phyloP scores from a whole-genome alignment of 345 rosid species.

The rapeseed (Brassica napus) region DNA sequence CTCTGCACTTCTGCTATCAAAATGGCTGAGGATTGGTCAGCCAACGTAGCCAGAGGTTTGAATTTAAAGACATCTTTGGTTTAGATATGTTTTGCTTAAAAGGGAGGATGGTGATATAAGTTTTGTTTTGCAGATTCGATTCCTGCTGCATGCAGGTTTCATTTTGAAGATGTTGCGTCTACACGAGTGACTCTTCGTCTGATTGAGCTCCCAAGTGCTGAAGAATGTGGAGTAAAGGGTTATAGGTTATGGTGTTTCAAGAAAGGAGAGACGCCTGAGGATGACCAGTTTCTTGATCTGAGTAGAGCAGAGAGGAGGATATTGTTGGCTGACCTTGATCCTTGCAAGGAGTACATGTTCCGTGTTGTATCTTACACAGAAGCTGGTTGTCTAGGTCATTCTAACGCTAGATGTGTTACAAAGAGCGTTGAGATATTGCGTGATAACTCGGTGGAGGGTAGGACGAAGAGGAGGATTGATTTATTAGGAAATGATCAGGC shows the following conservation, averaged over 20 bases:
- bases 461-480: slow-evolving; percentile 39
- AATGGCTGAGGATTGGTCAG: slow-evolving; percentile 66
- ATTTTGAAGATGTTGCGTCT: slow-evolving; percentile 76
- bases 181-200: slow-evolving; percentile 61
- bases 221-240: slow-evolving; percentile 60
- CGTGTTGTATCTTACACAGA: slow-evolving; percentile 40
- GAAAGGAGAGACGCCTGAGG: slow-evolving; percentile 62
- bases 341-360: slow-evolving; percentile 74
- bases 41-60: slow-evolving; percentile 57
- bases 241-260: slow-evolving; percentile 90
- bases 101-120: slow-evolving; percentile 12
- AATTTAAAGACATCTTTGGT: neutral
- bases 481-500: slow-evolving; percentile 45
- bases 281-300: slow-evolving; percentile 59
- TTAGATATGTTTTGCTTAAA: neutral
- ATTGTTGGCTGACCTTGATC: slow-evolving; percentile 72
- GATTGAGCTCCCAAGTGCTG: slow-evolving; percentile 56
- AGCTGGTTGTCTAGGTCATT: slow-evolving; percentile 42
- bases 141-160: slow-evolving; percentile 73
- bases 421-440: slow-evolving; percentile 48
- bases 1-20: slow-evolving; percentile 75
- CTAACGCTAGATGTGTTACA: slow-evolving; percentile 38
- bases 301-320: slow-evolving; percentile 76
- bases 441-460: slow-evolving; percentile 37
- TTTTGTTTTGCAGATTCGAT: slow-evolving; percentile 28